Conservation (phyloP, 1,139 yeast genomes). For the Pichia sp. region DNA sequence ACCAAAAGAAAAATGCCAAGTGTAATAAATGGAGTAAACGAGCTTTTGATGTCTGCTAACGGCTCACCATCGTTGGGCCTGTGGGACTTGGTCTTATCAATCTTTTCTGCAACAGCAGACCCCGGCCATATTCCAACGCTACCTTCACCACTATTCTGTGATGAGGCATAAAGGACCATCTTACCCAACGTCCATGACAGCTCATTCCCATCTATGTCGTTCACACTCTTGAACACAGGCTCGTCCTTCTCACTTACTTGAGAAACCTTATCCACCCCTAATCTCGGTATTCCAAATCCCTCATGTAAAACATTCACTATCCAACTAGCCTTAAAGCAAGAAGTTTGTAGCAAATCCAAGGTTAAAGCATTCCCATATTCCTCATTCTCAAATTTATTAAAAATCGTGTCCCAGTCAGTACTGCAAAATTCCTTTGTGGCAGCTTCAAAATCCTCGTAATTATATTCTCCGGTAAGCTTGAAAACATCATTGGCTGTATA, state of each 20-base stretch:
- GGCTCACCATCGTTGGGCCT: background rate
- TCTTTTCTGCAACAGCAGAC: slow-evolving; percentile 3
- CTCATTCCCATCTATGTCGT: slow-evolving; percentile 60
- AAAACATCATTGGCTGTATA: slow-evolving; percentile 80
- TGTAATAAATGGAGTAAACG: background rate
- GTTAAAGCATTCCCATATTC: slow-evolving; percentile 47
- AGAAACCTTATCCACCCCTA: slow-evolving; percentile 44
- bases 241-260: slow-evolving; percentile 22
- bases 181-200: slow-evolving; percentile 86
- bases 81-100: background rate
- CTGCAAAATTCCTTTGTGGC: slow-evolving; percentile 63
- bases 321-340: slow-evolving; percentile 84
- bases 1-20: background rate
- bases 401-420: slow-evolving; percentile 54
- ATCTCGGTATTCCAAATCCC: slow-evolving; percentile 69
- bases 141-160: slow-evolving; percentile 23
- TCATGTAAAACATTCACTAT: slow-evolving; percentile 71
- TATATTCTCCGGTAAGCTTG: slow-evolving; percentile 72
- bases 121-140: slow-evolving; percentile 23
- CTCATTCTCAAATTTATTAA: slow-evolving; percentile 48
- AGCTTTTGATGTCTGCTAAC: background rate
- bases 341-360: slow-evolving; percentile 48
- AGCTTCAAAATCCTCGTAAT: slow-evolving; percentile 54
- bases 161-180: slow-evolving; percentile 54
- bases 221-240: slow-evolving; percentile 55